Conservation (phyloP, 768 basidiomycete species). For the Boletus insuetus region DNA sequence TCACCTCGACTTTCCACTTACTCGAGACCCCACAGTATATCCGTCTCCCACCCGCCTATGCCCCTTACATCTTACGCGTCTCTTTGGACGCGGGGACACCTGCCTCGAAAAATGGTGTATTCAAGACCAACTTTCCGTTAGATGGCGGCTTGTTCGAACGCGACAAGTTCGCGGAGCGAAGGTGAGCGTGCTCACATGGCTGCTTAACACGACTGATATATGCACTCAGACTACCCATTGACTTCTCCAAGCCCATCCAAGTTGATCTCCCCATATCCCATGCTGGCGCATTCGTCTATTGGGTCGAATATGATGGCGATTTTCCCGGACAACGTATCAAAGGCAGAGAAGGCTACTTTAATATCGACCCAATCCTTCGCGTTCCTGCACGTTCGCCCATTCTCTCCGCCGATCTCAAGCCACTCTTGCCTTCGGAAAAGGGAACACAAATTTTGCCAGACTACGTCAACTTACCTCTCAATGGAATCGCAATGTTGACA, state of each 20-base stretch:
- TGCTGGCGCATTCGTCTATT: slow-evolving; percentile 94
- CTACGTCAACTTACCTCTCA: slow-evolving; percentile 71
- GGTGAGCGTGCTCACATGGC: slow-evolving; percentile 43
- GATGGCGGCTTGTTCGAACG: slow-evolving; percentile 86
- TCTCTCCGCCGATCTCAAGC: slow-evolving; percentile 51
- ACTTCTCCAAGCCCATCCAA: slow-evolving; percentile 88
- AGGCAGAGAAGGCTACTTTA: slow-evolving; percentile 92
- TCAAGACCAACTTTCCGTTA: slow-evolving; percentile 96
- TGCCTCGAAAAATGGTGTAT: slow-evolving; percentile 84
- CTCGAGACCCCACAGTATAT: slow-evolving; percentile 64
- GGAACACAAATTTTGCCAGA: slow-evolving; percentile 52
- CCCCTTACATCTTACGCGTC: slow-evolving; percentile 88
- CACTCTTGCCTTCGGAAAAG: slow-evolving; percentile 50
- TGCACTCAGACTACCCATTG: slow-evolving; percentile 65
- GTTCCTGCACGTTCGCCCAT: slow-evolving; percentile 72
- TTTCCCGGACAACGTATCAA: slow-evolving; percentile 58
- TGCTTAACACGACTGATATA: slow-evolving; percentile 12
- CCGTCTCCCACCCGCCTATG: slow-evolving; percentile 87
- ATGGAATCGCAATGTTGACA: slow-evolving; percentile 85
- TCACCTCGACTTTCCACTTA: slow-evolving; percentile 6
- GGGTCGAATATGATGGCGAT: slow-evolving; percentile 84
- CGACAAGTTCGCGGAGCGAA: slow-evolving; percentile 68
- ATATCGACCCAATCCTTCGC: slow-evolving; percentile 88
- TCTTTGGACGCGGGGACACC: slow-evolving; percentile 91
- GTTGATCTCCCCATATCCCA: slow-evolving; percentile 96